phyloP scores from a whole-genome alignment of 2,329 filamentous ascomycete species.

The Metarhizium robertsii region DNA sequence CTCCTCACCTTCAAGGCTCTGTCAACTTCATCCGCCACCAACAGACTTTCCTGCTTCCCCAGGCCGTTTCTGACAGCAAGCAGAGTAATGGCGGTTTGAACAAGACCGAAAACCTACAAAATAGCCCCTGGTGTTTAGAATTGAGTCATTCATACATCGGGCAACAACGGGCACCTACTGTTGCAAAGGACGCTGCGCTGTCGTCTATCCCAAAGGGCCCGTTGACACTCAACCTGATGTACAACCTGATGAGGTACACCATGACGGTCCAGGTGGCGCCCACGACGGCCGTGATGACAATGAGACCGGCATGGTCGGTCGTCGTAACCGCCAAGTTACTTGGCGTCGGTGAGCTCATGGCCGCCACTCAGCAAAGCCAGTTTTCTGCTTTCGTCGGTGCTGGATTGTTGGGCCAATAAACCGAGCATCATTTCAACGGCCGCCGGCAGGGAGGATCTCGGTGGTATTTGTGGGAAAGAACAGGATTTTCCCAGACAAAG shows the following conservation, averaged over 20 bases:
- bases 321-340: constrained; percentile 5
- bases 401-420: neutral
- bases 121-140: no score
- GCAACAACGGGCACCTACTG: constrained; percentile 2
- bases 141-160: no score
- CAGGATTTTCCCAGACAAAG: no score
- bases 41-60: constrained; percentile 5
- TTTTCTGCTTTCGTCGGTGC: neutral
- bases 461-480: no score
- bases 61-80: constrained; percentile 7
- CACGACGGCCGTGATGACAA: constrained; percentile 10
- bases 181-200: constrained; percentile 7
- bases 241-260: constrained; percentile 9
- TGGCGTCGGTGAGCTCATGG: neutral
- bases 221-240: constrained; percentile 8
- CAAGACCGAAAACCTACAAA: constrained; percentile 4
- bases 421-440: neutral
- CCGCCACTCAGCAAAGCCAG: neutral
- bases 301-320: constrained; percentile 8
- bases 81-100: constrained; percentile 6
- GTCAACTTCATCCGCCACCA: neutral
- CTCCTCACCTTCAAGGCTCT: constrained; percentile 8
- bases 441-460: no score
- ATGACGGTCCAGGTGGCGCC: constrained; percentile 10
- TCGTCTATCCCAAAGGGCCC: constrained; percentile 10